Conservation (phyloP, 1,284 basidiomycete species). For the Pascua guehoae region DNA sequence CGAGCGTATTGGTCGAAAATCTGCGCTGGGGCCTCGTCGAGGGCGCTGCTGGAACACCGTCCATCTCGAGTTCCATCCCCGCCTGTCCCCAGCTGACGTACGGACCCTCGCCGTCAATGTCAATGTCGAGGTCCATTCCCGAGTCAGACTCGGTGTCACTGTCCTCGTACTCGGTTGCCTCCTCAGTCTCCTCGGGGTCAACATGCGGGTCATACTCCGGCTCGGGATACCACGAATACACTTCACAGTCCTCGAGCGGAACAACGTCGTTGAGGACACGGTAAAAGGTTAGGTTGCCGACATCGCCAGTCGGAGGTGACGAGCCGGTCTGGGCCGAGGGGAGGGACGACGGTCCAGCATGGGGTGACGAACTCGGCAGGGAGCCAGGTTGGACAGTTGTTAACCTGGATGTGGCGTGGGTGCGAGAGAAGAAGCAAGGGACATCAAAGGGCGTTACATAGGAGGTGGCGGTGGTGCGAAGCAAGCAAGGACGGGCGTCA, state of each 20-base stretch:
- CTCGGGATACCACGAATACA: slow-evolving; percentile 91
- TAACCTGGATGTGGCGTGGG: slow-evolving; percentile 1
- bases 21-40: slow-evolving; percentile 5
- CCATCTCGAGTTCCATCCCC: slow-evolving; percentile 30
- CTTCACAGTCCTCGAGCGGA: slow-evolving; percentile 85
- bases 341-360: background rate
- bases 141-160: slow-evolving; percentile 37
- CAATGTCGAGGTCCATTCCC: slow-evolving; percentile 34
- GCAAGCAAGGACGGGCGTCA: too few species aligned
- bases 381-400: slow-evolving; percentile 2
- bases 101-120: slow-evolving; percentile 36
- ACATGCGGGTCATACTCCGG: slow-evolving; percentile 93
- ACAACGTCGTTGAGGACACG: slow-evolving; percentile 87
- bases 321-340: slow-evolving; percentile 3
- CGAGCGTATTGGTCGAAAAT: slow-evolving; percentile 4
- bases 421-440: background rate
- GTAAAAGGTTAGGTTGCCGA: slow-evolving; percentile 56
- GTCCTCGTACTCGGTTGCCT: slow-evolving; percentile 29
- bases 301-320: slow-evolving; percentile 10
- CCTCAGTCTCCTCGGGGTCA: slow-evolving; percentile 69
- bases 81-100: slow-evolving; percentile 31
- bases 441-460: too few species aligned
- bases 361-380: slow-evolving; percentile 1
- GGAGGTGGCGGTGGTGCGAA: too few species aligned
- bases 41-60: slow-evolving; percentile 18